These are phyloP conservation scores for Pyropia yezoensis DNA, from an alignment of 23 red algal species.

Conservation along the genomic window DNA sequence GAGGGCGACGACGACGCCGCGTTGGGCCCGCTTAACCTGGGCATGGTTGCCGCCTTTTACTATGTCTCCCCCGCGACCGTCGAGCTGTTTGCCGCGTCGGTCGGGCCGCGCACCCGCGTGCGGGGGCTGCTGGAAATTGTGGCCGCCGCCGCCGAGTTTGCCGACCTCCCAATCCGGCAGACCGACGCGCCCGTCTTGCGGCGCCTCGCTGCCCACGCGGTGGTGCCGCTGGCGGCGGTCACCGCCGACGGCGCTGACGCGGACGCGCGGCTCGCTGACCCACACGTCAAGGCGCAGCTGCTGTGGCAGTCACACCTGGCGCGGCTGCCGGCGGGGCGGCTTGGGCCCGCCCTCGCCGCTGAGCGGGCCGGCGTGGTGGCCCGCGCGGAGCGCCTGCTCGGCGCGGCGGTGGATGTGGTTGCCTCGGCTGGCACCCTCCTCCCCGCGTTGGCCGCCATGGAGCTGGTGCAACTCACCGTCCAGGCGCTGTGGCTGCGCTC, in stretches of 20 bases:
- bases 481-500: conserved; percentile 68
- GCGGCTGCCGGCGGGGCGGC: not conserved
- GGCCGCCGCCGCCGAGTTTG: conserved; percentile 59
- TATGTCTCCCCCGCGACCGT: conserved; percentile 68
- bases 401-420: conserved; percentile 72
- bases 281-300: conserved; percentile 82
- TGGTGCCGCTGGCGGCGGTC: conserved; percentile 16
- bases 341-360: conserved; percentile 23
- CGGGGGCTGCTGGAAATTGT: conserved; percentile 69
- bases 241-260: conserved; percentile 8
- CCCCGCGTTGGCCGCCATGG: conserved; percentile 59
- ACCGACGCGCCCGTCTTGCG: conserved; percentile 55
- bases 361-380: conserved; percentile 43
- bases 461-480: conserved; percentile 65
- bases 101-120: conserved; percentile 43
- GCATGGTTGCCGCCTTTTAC: conserved; percentile 74
- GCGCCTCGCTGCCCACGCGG: conserved; percentile 14
- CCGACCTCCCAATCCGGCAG: conserved; percentile 33
- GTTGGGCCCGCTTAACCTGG: conserved; percentile 58
- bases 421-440: conserved; percentile 60
- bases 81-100: conserved; percentile 57
- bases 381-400: conserved; percentile 38
- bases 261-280: conserved; percentile 26
- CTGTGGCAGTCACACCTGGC: conserved; percentile 65
- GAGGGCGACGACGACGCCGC: conserved; percentile 36